Evolutionary conservation across 1,284 basidiomycete species (phyloP).

Genomic region (Boletus sp.): DNA sequence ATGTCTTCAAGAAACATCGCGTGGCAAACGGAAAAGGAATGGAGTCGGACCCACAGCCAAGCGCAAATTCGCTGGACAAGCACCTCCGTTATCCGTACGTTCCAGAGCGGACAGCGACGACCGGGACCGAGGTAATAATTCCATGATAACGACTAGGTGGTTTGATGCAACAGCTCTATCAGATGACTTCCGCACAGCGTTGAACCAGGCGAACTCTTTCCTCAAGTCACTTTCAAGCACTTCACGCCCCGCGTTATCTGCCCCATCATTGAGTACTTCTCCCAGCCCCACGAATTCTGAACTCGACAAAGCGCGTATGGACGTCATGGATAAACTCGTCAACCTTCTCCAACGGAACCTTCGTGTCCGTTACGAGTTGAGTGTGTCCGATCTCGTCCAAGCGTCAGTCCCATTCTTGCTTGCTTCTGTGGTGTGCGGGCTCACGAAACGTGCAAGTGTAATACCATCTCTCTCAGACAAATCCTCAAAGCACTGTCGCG

Average conservation of each 20-base stretch:
- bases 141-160: background rate
- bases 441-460: conserved; percentile 44
- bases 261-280: conserved; percentile 37
- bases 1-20: conserved; percentile 36
- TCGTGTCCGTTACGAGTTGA: conserved; percentile 74
- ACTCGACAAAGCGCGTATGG: conserved; percentile 52
- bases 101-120: conserved; percentile 39
- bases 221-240: conserved; percentile 52
- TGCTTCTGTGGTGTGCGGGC: background rate
- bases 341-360: conserved; percentile 70
- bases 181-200: conserved; percentile 68
- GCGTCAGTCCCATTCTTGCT: conserved; percentile 46
- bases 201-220: conserved; percentile 56
- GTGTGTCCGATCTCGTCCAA: conserved; percentile 65
- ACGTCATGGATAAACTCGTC: conserved; percentile 65
- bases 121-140: conserved; percentile 27
- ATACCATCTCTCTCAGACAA: conserved; percentile 75
- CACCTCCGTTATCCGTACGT: conserved; percentile 25
- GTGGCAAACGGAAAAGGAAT: conserved; percentile 37
- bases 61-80: conserved; percentile 40
- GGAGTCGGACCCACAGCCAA: conserved; percentile 31
- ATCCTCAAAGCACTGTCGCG: conserved; percentile 72
- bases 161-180: conserved; percentile 18
- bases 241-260: conserved; percentile 45
- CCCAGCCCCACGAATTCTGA: conserved; percentile 41